Percentiles rank a stretch among this genome's conserved stretches.
phyloP scores from a whole-genome alignment of 2,329 filamentous ascomycete species.

The Claviceps africana region DNA sequence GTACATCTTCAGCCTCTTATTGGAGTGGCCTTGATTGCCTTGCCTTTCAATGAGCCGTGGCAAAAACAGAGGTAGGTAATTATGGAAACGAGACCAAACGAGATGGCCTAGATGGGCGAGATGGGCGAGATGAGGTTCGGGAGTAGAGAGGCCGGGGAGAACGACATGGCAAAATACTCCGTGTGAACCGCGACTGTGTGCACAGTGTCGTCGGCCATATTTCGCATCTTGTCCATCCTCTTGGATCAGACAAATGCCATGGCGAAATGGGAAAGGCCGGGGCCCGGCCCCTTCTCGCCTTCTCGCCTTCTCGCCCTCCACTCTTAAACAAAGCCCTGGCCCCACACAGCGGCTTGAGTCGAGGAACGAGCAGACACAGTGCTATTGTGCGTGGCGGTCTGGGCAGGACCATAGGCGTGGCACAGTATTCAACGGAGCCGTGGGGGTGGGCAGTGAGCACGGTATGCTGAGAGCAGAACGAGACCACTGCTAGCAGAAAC shows the following conservation, averaged over 20 bases:
- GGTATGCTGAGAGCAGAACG: neutral
- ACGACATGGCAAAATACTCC: neutral
- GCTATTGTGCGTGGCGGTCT: too few relatives aligned
- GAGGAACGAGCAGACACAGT: too few relatives aligned
- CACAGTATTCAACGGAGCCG: neutral
- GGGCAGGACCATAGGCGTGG: too few relatives aligned
- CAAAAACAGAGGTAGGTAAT: too few relatives aligned
- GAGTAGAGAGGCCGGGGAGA: neutral
- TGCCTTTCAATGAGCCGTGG: too few relatives aligned
- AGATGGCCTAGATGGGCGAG: too few relatives aligned
- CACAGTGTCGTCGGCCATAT: neutral
- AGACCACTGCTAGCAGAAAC: too few relatives aligned
- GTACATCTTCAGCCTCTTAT: too few relatives aligned
- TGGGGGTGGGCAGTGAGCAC: neutral
- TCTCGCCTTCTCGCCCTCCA: neutral
- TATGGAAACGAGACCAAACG: too few relatives aligned
- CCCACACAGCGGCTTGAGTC: too few relatives aligned
- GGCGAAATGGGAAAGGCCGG: neutral
- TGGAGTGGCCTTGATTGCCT: too few relatives aligned
- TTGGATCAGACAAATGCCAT: too few relatives aligned
- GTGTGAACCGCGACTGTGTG: neutral
- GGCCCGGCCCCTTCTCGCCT: neutral
- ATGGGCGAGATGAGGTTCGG: neutral
- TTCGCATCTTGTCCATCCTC: neutral
- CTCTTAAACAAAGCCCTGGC: neutral